Evolutionary conservation across 139 green algal genomes (phyloP).

Genomic region (Marvania coccoides): DNA sequence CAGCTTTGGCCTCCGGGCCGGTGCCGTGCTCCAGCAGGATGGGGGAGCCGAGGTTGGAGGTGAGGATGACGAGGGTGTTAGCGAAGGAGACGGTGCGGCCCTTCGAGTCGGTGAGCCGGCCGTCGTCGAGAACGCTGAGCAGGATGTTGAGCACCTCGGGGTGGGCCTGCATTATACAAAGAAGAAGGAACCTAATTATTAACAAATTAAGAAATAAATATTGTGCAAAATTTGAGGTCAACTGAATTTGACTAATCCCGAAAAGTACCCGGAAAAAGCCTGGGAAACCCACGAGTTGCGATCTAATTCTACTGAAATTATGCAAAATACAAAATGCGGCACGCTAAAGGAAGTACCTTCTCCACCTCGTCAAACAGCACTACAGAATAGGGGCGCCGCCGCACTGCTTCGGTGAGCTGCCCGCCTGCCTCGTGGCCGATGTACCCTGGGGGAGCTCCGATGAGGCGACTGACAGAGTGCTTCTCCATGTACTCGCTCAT

Average conservation of each 20-base stretch:
- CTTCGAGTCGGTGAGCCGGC: constrained; percentile 72
- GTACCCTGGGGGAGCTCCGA: constrained; percentile 77
- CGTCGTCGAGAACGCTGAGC: constrained; percentile 82
- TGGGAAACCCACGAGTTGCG: too few species aligned
- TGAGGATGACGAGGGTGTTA: constrained; percentile 95
- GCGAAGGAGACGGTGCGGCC: constrained; percentile 86
- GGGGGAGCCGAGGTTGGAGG: constrained; percentile 79
- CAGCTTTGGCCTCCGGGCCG: constrained; percentile 2
- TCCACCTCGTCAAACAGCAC: constrained; percentile 85
- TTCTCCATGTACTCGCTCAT: constrained; percentile 80
- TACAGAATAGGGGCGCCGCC: constrained; percentile 63
- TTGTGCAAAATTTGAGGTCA: background rate
- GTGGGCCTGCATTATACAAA: too few species aligned
- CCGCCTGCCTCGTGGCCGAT: constrained; percentile 72
- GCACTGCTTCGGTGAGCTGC: constrained; percentile 77
- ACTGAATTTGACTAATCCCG: too few species aligned
- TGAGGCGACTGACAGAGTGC: constrained; percentile 64
- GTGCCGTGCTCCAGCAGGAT: constrained; percentile 37
- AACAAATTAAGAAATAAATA: background rate
- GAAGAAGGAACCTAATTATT: background rate
- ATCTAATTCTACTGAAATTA: background rate
- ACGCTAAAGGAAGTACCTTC: constrained; percentile 50
- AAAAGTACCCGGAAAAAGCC: too few species aligned
- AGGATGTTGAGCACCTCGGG: constrained; percentile 78
- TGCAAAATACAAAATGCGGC: constrained; percentile 18